Evolutionary conservation across 177 flowering plant genomes (phyloP), one percentile per base, ranked within the genome.

Genomic region (Vitis hybrid): DNA sequence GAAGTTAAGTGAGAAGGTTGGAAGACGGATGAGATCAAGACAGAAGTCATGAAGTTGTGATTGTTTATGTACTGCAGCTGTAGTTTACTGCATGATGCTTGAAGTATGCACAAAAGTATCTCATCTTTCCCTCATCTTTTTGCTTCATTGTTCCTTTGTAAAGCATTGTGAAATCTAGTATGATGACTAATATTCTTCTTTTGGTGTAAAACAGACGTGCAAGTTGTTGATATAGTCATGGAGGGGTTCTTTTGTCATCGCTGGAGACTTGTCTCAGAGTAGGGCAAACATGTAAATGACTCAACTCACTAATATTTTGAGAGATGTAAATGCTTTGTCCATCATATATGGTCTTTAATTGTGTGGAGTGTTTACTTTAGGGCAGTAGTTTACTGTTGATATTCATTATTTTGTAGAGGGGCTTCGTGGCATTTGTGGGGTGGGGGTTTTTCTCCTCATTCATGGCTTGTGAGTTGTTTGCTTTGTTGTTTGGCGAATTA

Each of bases 321-420:
- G 54, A 61, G 18, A n/a, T 70, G 72, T 61, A 70, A 61, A 70
- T 70, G 65, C 46, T 70, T 24, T 61, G 32, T 61, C 35, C 35
- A 18, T 70, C 58, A n/a, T 35, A 12, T 3, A 5, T 62, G 2
- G 12, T 55, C 15, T 55, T 5, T 11, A 27, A 15, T 9, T 30
- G 61, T 30, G 66, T 55, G 58, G 58, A 14, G 58, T 55, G 71
- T 18, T 58, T 67, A 41, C 24, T 24, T 58, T 20, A 10, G 59
- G 49, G 21, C 21, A 27, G 69, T 53, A 41, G 56, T 12, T 55
- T 55, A 17, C 17, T 55, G 58, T 55, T 55, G 58, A 55, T 55
- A 55, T 55, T n/a, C 58, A 55, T 7, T 14, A 4, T 55, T 55
- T 55, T 14, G n/a, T 55, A 55, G 58, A 14, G 58, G 32, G 17